Percentiles rank a stretch among this genome's conserved stretches.
These are phyloP conservation scores for Trypanosoma conorhini DNA, from an alignment of 208 protist species.

Conservation along the genomic window DNA sequence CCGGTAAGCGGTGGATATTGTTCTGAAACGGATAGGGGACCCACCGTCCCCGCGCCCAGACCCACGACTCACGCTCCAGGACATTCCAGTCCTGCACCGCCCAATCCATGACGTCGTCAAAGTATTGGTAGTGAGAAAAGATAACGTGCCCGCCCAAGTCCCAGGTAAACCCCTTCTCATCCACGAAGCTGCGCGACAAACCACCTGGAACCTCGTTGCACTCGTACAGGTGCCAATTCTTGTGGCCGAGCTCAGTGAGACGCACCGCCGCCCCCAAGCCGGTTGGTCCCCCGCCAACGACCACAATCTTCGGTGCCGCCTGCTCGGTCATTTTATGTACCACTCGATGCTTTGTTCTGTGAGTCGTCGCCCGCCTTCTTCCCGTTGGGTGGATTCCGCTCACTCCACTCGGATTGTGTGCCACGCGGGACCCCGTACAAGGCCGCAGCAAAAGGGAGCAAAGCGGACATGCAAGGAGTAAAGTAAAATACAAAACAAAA, in stretches of 20 bases:
- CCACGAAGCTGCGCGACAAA: conserved; percentile 53
- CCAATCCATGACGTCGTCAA: conserved; percentile 74
- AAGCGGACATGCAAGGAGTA: not conserved
- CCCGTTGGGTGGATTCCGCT: not conserved
- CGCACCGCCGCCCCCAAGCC: conserved; percentile 71
- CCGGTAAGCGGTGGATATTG: conserved; percentile 75
- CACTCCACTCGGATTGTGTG: not conserved
- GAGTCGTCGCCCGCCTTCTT: not conserved
- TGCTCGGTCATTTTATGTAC: not conserved
- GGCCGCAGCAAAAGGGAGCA: conserved; percentile 1
- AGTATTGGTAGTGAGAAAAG: conserved; percentile 87
- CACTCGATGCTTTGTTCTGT: conserved; percentile 3
- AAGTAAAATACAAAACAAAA: not conserved
- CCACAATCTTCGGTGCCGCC: conserved; percentile 34
- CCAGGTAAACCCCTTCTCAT: conserved; percentile 70
- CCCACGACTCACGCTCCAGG: conserved; percentile 61
- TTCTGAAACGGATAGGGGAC: conserved; percentile 83
- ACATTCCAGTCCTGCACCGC: conserved; percentile 48
- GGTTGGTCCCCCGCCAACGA: conserved; percentile 68
- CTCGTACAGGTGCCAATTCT: conserved; percentile 62
- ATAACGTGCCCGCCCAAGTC: conserved; percentile 83
- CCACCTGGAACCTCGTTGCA: conserved; percentile 39
- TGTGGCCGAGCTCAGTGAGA: conserved; percentile 49
- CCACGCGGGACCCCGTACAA: not conserved
- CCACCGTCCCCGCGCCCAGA: conserved; percentile 48